These are phyloP conservation scores for Trichoderma reesei DNA, from an alignment of 495 filamentous ascomycete species.

Conservation along the genomic window DNA sequence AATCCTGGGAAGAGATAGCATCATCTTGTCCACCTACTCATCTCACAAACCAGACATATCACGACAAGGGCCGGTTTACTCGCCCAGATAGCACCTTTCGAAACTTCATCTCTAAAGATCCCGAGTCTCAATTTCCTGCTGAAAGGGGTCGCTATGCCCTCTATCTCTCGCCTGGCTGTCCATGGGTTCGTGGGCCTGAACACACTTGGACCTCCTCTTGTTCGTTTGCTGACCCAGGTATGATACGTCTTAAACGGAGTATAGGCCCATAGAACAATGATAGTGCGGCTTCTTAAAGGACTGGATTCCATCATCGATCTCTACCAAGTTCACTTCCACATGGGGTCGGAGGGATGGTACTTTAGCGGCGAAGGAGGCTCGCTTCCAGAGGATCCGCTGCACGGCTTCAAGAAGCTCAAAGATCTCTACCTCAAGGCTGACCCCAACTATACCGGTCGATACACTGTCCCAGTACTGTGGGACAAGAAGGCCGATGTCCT, in stretches of 20 bases:
- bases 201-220: neutral
- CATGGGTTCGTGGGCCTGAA: conserved; percentile 38
- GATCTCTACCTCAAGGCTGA: conserved; percentile 59
- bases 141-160: conserved; percentile 60
- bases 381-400: conserved; percentile 47
- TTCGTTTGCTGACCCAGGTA: neutral
- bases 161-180: conserved; percentile 57
- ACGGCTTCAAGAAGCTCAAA: conserved; percentile 50
- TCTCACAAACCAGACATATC: conserved; percentile 11
- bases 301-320: conserved; percentile 53
- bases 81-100: conserved; percentile 41
- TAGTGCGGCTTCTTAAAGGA: conserved; percentile 55
- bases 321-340: conserved; percentile 42
- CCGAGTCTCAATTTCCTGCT: conserved; percentile 47
- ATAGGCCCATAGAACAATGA: conserved; percentile 54
- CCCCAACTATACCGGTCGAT: conserved; percentile 51
- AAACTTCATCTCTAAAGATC: conserved; percentile 36
- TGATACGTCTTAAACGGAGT: neutral
- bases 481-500: conserved; percentile 58
- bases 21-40: neutral
- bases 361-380: conserved; percentile 48
- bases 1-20: neutral
- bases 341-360: conserved; percentile 54
- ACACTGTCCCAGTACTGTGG: conserved; percentile 64
- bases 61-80: conserved; percentile 42